Evolutionary conservation across 2,329 filamentous ascomycete genomes (phyloP).

Genomic region (Colletotrichum musicola): DNA sequence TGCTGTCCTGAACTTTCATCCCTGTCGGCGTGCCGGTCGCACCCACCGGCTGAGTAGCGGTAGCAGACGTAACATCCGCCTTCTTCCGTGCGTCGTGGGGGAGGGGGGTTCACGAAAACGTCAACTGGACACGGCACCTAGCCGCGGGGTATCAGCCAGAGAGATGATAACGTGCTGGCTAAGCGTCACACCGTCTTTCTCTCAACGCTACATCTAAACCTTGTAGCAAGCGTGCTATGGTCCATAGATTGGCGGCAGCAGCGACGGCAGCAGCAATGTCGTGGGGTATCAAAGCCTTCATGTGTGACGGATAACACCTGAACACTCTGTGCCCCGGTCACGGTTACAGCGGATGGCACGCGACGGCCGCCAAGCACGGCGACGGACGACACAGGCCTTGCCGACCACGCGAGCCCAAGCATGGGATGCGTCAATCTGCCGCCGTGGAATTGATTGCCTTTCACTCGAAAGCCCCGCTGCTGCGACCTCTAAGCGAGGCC

Average conservation of each 20-base stretch:
- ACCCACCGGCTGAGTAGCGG: neutral
- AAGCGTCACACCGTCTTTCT: constrained; percentile 23
- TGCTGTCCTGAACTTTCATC: neutral
- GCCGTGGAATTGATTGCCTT: constrained; percentile 18
- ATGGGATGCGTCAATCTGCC: constrained; percentile 32
- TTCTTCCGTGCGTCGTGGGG: neutral
- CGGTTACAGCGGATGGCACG: constrained; percentile 25
- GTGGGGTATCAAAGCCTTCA: neutral
- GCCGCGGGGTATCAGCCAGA: constrained; percentile 22
- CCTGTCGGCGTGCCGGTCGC: neutral
- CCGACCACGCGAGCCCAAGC: constrained; percentile 22
- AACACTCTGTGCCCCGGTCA: constrained; percentile 3
- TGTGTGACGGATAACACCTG: no score
- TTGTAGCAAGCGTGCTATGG: constrained; percentile 6
- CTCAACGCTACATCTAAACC: neutral
- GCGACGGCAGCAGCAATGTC: constrained; percentile 3
- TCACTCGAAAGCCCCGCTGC: neutral
- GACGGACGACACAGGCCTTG: neutral
- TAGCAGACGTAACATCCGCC: constrained; percentile 27
- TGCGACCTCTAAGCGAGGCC: constrained; percentile 6
- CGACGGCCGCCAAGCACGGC: constrained; percentile 6
- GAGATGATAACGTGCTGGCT: constrained; percentile 3
- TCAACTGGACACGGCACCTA: neutral
- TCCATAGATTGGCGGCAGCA: neutral
- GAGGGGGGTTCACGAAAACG: neutral